Conservation (phyloP, 345 rosid species). For the Syzygium oleosum region DNA sequence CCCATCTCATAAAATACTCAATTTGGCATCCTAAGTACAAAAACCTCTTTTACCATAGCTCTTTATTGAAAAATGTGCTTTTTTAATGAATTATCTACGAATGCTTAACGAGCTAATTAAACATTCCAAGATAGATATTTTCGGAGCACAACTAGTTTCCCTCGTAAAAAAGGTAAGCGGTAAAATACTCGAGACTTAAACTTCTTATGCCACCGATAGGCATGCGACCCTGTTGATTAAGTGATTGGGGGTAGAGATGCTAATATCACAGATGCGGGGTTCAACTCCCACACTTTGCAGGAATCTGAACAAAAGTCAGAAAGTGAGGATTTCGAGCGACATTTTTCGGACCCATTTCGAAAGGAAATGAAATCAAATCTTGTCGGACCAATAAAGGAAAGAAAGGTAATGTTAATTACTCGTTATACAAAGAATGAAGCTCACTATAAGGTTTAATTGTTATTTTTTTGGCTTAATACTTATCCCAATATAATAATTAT, state of each 20-base stretch:
- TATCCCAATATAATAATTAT: background rate
- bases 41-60: background rate
- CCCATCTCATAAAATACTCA: background rate
- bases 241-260: too few species aligned
- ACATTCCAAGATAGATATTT: background rate
- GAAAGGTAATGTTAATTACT: background rate
- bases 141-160: background rate
- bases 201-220: background rate
- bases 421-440: background rate
- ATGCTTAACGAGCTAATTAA: background rate
- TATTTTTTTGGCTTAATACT: background rate
- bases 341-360: rapidly evolving
- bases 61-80: background rate
- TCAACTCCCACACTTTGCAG: too few species aligned
- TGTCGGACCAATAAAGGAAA: background rate
- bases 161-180: rapidly evolving
- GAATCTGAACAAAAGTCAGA: too few species aligned
- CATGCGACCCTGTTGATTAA: too few species aligned
- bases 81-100: background rate
- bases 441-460: background rate
- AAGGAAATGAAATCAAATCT: background rate
- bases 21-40: background rate
- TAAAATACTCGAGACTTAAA: background rate
- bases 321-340: background rate
- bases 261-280: too few species aligned